Evolutionary conservation across 192 early-diverging fungal species (phyloP).

Genomic region (Coemansia sp.): DNA sequence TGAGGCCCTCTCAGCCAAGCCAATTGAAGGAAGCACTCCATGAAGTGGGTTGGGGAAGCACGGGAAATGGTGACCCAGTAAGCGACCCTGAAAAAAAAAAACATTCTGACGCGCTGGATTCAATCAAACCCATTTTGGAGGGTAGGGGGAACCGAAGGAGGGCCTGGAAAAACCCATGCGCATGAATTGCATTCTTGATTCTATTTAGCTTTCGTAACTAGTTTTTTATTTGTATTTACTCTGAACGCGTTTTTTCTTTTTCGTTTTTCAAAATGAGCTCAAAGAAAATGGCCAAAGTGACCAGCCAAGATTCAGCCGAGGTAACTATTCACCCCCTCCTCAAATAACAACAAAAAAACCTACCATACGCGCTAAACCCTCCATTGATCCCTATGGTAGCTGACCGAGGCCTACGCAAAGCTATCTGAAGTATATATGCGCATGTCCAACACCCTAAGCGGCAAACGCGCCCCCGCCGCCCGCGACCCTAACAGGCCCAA

Average conservation of each 20-base stretch:
- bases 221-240: not conserved
- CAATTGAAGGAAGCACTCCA: not conserved
- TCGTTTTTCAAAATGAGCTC: not conserved
- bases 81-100: not conserved
- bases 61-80: not conserved
- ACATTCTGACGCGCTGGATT: not conserved
- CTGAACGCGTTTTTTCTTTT: not conserved
- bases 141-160: not conserved
- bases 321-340: not conserved
- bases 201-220: not conserved
- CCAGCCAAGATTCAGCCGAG: not conserved
- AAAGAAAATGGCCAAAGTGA: conserved; percentile 1
- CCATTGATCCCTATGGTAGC: not conserved
- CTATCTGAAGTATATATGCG: conserved; percentile 3
- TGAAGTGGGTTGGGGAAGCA: not conserved
- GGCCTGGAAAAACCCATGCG: not conserved
- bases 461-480: not conserved
- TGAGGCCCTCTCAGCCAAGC: not conserved
- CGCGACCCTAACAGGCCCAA: conserved; percentile 4
- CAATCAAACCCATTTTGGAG: not conserved
- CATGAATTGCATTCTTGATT: not conserved
- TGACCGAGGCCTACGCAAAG: conserved; percentile 2
- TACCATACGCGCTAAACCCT: not conserved
- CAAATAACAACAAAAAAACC: not conserved
- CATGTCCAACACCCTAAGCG: not conserved